Conservation (phyloP, 805 yeast genomes). For the Sungouiella blattae region DNA sequence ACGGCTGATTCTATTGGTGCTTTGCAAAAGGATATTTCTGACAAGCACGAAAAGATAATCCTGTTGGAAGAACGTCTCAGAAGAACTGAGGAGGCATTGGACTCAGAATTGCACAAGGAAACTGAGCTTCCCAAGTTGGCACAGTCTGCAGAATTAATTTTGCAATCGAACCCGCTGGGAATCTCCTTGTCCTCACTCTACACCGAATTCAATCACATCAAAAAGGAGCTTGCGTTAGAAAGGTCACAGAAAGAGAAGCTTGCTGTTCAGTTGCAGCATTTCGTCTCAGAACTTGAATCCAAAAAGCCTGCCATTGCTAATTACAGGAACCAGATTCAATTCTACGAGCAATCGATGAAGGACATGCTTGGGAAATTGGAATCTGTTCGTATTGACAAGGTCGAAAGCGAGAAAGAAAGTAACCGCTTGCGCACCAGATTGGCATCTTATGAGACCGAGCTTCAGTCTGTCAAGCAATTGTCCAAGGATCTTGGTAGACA, state of each 20-base stretch:
- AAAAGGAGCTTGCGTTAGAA: slow-evolving; percentile 66
- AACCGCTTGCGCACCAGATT: slow-evolving; percentile 29
- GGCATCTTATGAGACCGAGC: slow-evolving; percentile 45
- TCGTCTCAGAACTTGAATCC: slow-evolving; percentile 72
- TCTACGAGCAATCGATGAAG: slow-evolving; percentile 52
- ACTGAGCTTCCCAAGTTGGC: slow-evolving; percentile 44
- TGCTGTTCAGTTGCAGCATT: slow-evolving; percentile 64
- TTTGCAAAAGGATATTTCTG: slow-evolving; percentile 31
- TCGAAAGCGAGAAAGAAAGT: slow-evolving; percentile 38
- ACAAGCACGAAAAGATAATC: slow-evolving; percentile 33
- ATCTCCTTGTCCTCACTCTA: slow-evolving; percentile 65
- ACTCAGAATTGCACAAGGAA: slow-evolving; percentile 35
- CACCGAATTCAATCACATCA: slow-evolving; percentile 59
- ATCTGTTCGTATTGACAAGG: slow-evolving; percentile 47
- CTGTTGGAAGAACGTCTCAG: slow-evolving; percentile 34
- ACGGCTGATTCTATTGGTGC: slow-evolving; percentile 33
- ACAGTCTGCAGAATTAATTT: slow-evolving; percentile 53
- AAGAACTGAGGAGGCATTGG: slow-evolving; percentile 40
- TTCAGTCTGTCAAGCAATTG: slow-evolving; percentile 49
- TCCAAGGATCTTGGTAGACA: slow-evolving; percentile 77
- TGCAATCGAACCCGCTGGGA: slow-evolving; percentile 42
- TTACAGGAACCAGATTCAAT: slow-evolving; percentile 55
- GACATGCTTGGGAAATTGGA: slow-evolving; percentile 54
- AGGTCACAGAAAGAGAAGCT: slow-evolving; percentile 66
- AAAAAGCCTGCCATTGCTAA: slow-evolving; percentile 73